phyloP scores from a whole-genome alignment of 225 moss, liverwort and hornwort species.

The Straminergon stramineum region DNA sequence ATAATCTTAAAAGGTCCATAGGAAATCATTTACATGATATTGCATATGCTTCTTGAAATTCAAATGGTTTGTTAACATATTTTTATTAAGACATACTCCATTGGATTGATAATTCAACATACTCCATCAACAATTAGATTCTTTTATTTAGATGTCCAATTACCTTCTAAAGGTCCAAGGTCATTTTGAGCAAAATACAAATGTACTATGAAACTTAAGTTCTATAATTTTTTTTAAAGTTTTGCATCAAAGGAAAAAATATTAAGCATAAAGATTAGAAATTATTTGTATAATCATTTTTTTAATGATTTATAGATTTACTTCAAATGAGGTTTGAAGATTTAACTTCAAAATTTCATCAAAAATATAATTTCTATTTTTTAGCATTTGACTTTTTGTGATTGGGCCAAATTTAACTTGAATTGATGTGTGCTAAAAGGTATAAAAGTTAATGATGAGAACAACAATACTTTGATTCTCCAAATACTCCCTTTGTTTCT shows the following conservation, averaged over 20 bases:
- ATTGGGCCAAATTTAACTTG: neutral
- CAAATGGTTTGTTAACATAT: neutral
- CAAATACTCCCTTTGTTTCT: no score
- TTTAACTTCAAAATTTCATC: neutral
- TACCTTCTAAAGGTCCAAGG: rapidly evolving
- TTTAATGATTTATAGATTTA: neutral
- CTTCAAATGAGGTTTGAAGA: neutral
- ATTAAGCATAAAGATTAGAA: neutral
- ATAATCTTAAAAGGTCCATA: neutral
- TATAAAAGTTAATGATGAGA: neutral
- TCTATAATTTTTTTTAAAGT: neutral
- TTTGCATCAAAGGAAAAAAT: neutral
- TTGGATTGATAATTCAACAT: neutral
- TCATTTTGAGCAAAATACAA: neutral
- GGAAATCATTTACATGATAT: rapidly evolving
- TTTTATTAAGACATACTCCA: neutral
- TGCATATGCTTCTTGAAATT: neutral
- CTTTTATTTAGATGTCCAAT: neutral
- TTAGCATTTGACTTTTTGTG: no score
- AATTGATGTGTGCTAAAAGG: neutral
- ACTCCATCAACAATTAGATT: neutral
- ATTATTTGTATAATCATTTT: neutral
- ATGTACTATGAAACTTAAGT: no score
- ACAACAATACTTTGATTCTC: neutral
- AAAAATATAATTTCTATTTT: neutral